phyloP scores from a whole-genome alignment of 345 rosid species.

The Eucalyptus camaldulensis region DNA sequence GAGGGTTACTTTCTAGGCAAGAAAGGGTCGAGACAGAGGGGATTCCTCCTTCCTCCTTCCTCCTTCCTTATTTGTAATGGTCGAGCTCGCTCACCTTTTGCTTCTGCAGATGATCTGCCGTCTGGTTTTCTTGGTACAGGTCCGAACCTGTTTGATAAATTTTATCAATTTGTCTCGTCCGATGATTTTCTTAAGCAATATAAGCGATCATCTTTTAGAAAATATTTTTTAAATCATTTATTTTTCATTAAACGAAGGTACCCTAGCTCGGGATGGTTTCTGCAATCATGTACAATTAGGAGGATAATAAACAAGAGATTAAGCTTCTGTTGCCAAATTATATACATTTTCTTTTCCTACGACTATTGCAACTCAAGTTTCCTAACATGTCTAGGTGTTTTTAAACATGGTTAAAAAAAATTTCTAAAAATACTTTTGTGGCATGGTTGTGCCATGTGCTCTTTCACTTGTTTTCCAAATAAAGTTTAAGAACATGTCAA shows the following conservation, averaged over 20 bases:
- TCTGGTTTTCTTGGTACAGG: neutral
- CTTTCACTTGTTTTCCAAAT: neutral
- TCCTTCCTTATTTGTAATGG: neutral
- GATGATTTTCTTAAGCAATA: no score
- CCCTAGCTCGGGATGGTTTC: neutral
- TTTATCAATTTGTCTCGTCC: fast-evolving
- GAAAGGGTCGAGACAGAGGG: neutral
- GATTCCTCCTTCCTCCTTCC: neutral
- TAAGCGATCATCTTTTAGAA: fast-evolving
- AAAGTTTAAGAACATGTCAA: neutral
- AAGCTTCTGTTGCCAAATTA: neutral
- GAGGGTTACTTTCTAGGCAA: neutral
- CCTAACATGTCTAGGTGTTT: neutral
- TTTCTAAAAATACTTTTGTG: neutral
- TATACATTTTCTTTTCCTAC: neutral
- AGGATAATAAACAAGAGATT: neutral
- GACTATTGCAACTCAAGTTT: neutral
- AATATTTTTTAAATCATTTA: no score
- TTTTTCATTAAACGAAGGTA: no score
- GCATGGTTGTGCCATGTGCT: neutral
- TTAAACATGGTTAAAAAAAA: neutral
- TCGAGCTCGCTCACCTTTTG: neutral
- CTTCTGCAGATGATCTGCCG: neutral
- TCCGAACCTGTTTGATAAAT: neutral
- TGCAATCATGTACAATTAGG: neutral